These are phyloP conservation scores for Erythrophleum ivorense DNA, from an alignment of 331 rosid genomes.

Conservation along the genomic window DNA sequence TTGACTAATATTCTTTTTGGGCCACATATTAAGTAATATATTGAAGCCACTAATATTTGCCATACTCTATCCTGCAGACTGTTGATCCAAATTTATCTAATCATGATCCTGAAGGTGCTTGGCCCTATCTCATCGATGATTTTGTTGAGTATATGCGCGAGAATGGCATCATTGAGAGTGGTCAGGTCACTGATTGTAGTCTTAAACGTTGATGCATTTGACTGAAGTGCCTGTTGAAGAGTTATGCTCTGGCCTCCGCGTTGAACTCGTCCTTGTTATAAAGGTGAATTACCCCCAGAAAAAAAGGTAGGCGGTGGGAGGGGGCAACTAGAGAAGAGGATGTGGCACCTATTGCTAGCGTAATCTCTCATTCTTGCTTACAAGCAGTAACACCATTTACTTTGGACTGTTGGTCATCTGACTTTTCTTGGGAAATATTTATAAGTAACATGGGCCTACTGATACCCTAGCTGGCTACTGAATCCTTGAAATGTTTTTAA, in stretches of 20 bases:
- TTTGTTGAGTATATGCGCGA: constrained; percentile 85
- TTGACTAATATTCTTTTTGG: no score
- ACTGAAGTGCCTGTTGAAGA: constrained; percentile 31
- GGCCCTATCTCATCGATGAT: constrained; percentile 98
- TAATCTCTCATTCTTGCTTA: constrained; percentile 45
- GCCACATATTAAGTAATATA: no score
- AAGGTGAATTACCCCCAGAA: no score
- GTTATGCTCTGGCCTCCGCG: constrained; percentile 30
- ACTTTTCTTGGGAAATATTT: background rate
- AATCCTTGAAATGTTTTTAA: no score
- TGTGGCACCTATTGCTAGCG: constrained; percentile 20
- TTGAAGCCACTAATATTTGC: constrained; percentile 24
- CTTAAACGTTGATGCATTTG: constrained; percentile 38
- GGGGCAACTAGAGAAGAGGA: constrained; percentile 22
- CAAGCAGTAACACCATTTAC: constrained; percentile 28
- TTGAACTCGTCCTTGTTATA: background rate
- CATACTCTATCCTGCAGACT: constrained; percentile 52
- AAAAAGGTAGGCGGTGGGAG: background rate
- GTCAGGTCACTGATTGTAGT: constrained; percentile 49
- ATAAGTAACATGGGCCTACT: constrained; percentile 22
- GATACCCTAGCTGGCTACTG: constrained; percentile 25
- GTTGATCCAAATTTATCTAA: constrained; percentile 68
- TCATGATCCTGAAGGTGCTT: constrained; percentile 94
- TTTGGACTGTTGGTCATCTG: background rate
- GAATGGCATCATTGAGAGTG: constrained; percentile 63